Base-by-base conservation (phyloP, 2,329 filamentous ascomycete genomes). In the Aphanoascus verrucosus region DNA sequence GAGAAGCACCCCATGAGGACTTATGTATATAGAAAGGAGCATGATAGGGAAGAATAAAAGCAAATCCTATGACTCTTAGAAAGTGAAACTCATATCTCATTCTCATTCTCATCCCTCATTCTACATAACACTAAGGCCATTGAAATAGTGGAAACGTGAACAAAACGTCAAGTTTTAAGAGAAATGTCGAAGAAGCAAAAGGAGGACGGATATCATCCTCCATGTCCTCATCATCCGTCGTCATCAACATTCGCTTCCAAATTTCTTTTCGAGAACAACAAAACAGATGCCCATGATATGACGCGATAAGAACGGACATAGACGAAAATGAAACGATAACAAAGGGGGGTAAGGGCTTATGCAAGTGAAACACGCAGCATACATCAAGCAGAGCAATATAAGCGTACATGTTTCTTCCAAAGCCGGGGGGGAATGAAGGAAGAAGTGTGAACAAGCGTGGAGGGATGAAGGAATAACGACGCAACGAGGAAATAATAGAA, bases 361-460 rank as follows among this genome's bases (percentile, higher is more conserved):
- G 49, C 40, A 46, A 34, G n/a, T 5, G 46, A 52, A 52, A 17
- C 51, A 49, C 42, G 51, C 42, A 42, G 35, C 51, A 53, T 53
- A 49, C 43, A 49, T 48, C 23, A 53, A 42, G 19, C 17, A 42
- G 40, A 37, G 45, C 37, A 48, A n/a, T 17, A 48, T 53, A 53
- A 9, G 38, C 43, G 45, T 53, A 49, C 51, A 53, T 48, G 51
- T 20, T 28, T 53, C 20, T 53, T 41, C 28, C 42, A 43, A 32
- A 43, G 49, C 41, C 38, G 7, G 7, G n/a, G 23, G 28, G 3
- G 38, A 31, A 46, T 45, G 41, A 32, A 12, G n/a, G 41, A 32
- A 12, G n/a, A 46, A 32, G 31, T 40, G 20, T 14, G 19, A 46
- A 31, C 32, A 37, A 28, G 43, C 43, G 43, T 12, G 32, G 37